Evolutionary conservation across 176 grass and related monocot genomes (phyloP), one percentile per base, ranked within the genome.

Genomic region (Puya raimondii): DNA sequence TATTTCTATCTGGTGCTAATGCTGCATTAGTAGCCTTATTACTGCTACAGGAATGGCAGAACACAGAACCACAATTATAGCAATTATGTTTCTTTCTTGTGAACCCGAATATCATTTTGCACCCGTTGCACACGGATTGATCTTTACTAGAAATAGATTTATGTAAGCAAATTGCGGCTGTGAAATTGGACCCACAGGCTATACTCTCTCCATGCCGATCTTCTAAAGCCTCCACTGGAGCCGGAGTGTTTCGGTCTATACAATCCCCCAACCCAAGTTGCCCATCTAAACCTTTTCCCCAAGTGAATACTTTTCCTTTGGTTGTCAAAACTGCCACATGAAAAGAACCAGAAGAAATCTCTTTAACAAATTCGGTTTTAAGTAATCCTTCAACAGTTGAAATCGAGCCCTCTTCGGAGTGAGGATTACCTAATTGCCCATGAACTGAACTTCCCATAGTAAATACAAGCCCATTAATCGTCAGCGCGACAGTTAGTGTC

Each of bases 71-170:
- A 81, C 93, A 92, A 78, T 92, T 86, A 72, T 96, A 89, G 70
- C 93, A 92, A 65, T 90, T 92, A 72, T 96, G 93, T 17, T 85
- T 92, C 74, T 96, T 96, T 63, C 86, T 89, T 22, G 84, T 81
- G 74, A 97, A 90, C 73, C 84, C 86, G 79, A 96, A 92, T 81
- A 81, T 64, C 79, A 80, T 79, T 84, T 82, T 84, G 66, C 93
- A 97, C 58, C 77, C 71, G 0, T 72, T 90, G 73, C 93, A 97
- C 56, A 92, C 20, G 9, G 77, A 87, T 23, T 92, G 86, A 52
- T 92, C 89, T 79, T 89, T 97, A 48, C 80, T 83, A 70, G 93
- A 92, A 54, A 97, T 85, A 25, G 81, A 73, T 67, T 87, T 90
- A 25, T 97, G 93, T 66, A 90, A 74, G 80, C 89, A 97, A 72